These are phyloP conservation scores for Retiboletus flavoniger DNA, from an alignment of 1,284 basidiomycete species.

Conservation along the genomic window DNA sequence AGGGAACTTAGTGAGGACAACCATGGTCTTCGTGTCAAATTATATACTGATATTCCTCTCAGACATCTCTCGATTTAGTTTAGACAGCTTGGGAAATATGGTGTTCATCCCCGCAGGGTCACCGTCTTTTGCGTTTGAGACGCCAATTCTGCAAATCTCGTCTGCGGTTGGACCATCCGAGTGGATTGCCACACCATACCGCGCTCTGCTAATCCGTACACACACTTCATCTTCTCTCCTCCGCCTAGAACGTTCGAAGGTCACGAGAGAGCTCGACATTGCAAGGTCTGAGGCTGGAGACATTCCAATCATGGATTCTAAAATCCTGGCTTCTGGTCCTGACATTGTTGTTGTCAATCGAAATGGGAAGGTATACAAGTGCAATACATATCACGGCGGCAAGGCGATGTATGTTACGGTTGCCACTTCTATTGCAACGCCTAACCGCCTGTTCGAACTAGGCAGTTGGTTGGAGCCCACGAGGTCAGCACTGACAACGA, in stretches of 20 bases:
- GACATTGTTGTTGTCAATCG: constrained; percentile 44
- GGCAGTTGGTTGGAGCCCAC: constrained; percentile 25
- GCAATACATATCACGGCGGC: constrained; percentile 29
- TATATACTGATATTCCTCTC: constrained; percentile 8
- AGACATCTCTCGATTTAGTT: constrained; percentile 54
- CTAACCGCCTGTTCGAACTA: constrained; percentile 12
- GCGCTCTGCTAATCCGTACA: constrained; percentile 32
- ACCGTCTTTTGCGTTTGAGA: constrained; percentile 35
- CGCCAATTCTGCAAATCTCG: constrained; percentile 36
- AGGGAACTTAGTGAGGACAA: constrained; percentile 55
- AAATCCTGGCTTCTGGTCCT: constrained; percentile 33
- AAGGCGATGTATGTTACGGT: constrained; percentile 33
- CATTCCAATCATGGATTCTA: constrained; percentile 47
- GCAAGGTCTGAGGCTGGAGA: constrained; percentile 41
- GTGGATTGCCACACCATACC: constrained; percentile 27
- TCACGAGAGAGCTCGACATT: constrained; percentile 38
- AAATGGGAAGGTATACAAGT: constrained; percentile 45
- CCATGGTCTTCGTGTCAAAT: constrained; percentile 4
- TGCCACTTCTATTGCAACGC: constrained; percentile 27
- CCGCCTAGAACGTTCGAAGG: constrained; percentile 15
- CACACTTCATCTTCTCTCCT: constrained; percentile 33
- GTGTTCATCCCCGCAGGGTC: constrained; percentile 45
- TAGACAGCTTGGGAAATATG: constrained; percentile 25
- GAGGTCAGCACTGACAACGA: constrained; percentile 18
- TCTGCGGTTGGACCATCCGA: constrained; percentile 15